Conservation (phyloP, 306 rosid genomes). For the Potentilla sterilis region DNA sequence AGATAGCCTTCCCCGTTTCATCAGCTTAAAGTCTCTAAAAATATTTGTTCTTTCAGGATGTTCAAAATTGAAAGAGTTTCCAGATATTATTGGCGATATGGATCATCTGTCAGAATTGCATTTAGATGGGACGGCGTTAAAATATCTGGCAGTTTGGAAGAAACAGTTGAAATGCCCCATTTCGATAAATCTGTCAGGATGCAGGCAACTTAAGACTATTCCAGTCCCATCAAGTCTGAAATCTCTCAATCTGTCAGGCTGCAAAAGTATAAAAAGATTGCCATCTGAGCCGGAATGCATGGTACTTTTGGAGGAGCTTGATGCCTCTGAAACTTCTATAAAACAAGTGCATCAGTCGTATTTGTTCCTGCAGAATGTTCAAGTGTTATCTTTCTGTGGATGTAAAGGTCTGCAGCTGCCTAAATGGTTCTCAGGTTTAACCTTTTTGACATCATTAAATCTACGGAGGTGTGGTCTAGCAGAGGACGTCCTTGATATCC, state of each 20-base stretch:
- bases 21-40: slow-evolving; percentile 9
- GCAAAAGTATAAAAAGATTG: background rate
- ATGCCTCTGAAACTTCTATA: slow-evolving; percentile 8
- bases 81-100: slow-evolving; percentile 8
- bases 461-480: slow-evolving; percentile 12
- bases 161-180: background rate
- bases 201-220: background rate
- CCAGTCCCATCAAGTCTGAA: background rate
- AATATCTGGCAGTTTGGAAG: background rate
- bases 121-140: slow-evolving; percentile 13
- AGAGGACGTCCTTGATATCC: slow-evolving; percentile 6
- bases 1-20: background rate
- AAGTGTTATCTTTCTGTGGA: slow-evolving; percentile 5
- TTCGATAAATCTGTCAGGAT: background rate
- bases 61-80: slow-evolving; percentile 7
- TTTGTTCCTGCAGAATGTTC: background rate
- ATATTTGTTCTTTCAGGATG: slow-evolving; percentile 12
- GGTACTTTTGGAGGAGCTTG: slow-evolving; percentile 9
- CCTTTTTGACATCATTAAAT: background rate
- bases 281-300: background rate
- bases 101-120: background rate
- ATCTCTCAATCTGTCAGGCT: background rate
- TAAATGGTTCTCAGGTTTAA: background rate
- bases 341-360: background rate
- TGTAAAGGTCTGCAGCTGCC: slow-evolving; percentile 5